Evolutionary conservation across 148 eudicot species (phyloP), one percentile per base, ranked within the genome.

Genomic region (Diospyros kaki): DNA sequence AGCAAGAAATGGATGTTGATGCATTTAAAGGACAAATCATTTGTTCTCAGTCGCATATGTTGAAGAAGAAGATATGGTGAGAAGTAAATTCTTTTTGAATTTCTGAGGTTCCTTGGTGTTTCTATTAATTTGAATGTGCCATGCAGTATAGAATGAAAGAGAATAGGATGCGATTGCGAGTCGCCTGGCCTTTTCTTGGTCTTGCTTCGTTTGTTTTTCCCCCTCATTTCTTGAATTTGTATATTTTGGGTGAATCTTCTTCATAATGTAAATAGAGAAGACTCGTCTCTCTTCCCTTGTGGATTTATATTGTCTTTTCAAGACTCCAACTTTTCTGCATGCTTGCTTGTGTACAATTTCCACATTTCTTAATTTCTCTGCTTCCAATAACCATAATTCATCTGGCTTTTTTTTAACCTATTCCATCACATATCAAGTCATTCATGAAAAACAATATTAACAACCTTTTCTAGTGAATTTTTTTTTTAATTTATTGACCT

Each of bases 121-220:
- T 38, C 72, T 52, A 54, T 15, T 50, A 28, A 28, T 28, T 28
- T 28, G 28, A 28, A 28, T 28, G 28, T 28, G 28, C 28, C 65
- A 52, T 66, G 73, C 41, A 59, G 39, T 73, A 42, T 73, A 59
- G 54, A 78, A 78, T 58, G 72, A 78, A 78, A 53, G 59, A 7
- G 58, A 59, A 40, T 3, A 41, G 44, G 74, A 9, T 72, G 44
- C 14, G 28, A 28, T 28, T 28, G 72, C 9, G 65, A 10, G 42
- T 64, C 40, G 7, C 56, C 75, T 61, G 38, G 5, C 54, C 61
- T 3, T 28, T 6, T 17, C 45, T 58, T 45, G 2, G 2, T 15
- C 10, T 8, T n/a, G 12, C 42, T 9, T 28, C 44, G 39, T 64
- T 11, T 66, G 39, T 41, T 12, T 60, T 51, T 44, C 41, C 50